Conservation (phyloP, 1,284 basidiomycete genomes). For the Vanrija pseudolonga region DNA sequence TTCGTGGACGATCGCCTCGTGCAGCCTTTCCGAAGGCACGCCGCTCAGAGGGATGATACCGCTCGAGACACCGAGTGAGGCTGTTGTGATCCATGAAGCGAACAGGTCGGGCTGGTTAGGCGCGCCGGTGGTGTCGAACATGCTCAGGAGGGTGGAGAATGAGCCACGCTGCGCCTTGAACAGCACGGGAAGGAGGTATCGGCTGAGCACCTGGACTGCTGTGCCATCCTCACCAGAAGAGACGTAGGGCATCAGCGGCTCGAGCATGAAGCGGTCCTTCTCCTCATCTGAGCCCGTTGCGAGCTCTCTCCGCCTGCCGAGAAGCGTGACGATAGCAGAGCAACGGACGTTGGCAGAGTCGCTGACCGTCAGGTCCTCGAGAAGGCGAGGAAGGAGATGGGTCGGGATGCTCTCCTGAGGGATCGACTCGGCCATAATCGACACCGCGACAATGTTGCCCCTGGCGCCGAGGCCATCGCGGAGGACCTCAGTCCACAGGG, state of each 20-base stretch:
- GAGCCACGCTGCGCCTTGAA: conserved; percentile 18
- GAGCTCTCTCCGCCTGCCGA: conserved; percentile 5
- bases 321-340: conserved; percentile 23
- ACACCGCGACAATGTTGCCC: conserved; percentile 19
- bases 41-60: conserved; percentile 20
- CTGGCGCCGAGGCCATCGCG: conserved; percentile 12
- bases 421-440: conserved; percentile 21
- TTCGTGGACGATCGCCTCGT: conserved; percentile 30
- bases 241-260: conserved; percentile 26
- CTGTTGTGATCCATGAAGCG: conserved; percentile 36
- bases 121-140: conserved; percentile 6
- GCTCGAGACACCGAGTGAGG: conserved; percentile 32
- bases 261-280: conserved; percentile 15
- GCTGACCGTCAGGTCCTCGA: conserved; percentile 20
- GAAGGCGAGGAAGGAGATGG: conserved; percentile 17
- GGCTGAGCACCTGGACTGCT: conserved; percentile 15
- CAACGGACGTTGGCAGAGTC: conserved; percentile 24
- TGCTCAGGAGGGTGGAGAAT: conserved; percentile 16
- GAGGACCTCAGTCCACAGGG: conserved; percentile 22
- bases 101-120: conserved; percentile 13
- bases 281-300: not conserved
- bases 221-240: conserved; percentile 9
- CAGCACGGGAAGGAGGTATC: conserved; percentile 35
- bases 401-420: conserved; percentile 17
- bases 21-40: conserved; percentile 20